Base-by-base conservation (phyloP, 2,329 filamentous ascomycete genomes). In the Aspergillus sp. region DNA sequence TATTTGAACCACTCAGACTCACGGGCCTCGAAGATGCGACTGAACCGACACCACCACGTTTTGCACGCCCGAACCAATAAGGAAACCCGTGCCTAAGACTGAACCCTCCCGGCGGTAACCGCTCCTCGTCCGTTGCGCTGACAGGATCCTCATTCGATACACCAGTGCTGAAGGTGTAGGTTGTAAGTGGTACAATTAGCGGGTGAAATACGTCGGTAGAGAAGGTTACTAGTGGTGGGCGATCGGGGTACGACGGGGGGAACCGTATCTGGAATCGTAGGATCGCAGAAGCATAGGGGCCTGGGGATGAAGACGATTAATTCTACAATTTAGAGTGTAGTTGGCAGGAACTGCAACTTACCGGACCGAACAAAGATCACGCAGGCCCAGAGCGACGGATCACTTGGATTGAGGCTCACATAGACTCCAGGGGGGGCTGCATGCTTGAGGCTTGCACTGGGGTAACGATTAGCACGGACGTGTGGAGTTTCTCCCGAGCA, bases 131-230 rank as follows among this genome's bases (percentile, higher is more conserved):
- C 2, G 87, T 89, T 8, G 91, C 90, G 71, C 90, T 93, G 61
- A 93, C 88, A 0, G 90, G 91, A 48, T 90, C 90, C 56, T 84
- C 84, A 60, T 87, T 87, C 60, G 90, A 85, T 37, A 89, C 86
- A 57, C 89, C 88, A 61, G 90, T 92, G 43, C 91, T 90, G 78
- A 96, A 96, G 70, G 91, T 95, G 76, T 96, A 96, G 3, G 91
- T 96, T n/a, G 92, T 96, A 61, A 96, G 82, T 39, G 95, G 93
- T 7, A 93, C 92, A 64, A 98, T 88, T 43, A 99, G 82, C 17
- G 93, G 93, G 73, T 99, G 93, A 74, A 98, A 99, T 65, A 98
- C 89, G 72, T 98, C 93, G 65, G 91, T 96, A 46, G 87, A 85
- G 75, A 99, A 96, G 55, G 89, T 93, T 64, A 99, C 86, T 17